Base-by-base conservation (phyloP, 2,329 filamentous ascomycete genomes). In the Penicillium janthinellum region DNA sequence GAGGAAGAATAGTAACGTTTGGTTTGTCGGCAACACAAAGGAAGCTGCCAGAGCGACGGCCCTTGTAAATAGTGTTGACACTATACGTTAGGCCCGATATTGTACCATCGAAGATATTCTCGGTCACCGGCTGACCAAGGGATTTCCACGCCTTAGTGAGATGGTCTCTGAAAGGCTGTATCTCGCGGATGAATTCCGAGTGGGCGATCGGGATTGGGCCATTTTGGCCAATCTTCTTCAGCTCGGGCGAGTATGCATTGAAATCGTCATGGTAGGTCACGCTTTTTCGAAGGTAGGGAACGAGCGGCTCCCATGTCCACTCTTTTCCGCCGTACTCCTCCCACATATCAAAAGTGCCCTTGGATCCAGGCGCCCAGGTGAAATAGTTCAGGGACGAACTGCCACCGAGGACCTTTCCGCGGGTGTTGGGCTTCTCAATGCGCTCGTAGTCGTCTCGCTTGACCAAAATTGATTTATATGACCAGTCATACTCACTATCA, bases 381-480 rank as follows among this genome's bases (percentile, higher is more conserved):
- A 84, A 87, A 70, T 88, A 89, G 74, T 89, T 89, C 52, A 86
- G 70, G 37, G 78, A 83, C 0, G 80, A 83, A 59, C 82, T 84
- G 15, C 86, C 86, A 37, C 86, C 86, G 0, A 88, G 82, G 1
- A 78, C 79, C 72, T 85, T 86, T 8, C 86, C 83, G 39, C 85
- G 80, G 10, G 85, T 86, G 68, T 88, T 87, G 47, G 84, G 85
- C 75, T 87, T 87, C 70, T 88, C 85, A 39, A 87, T 76, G 10
- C 86, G 83, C 54, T 82, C 82, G 67, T 87, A 88, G 66, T 88
- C 70, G 6, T 70, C 67, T n/a, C 70, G 69, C 52, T 86, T 80
- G 68, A 88, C 81, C 74, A 88, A 81, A 34, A 83, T 86, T 2
- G 83, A 84, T 75, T 88, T 87, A 73, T 86, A 88, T 0, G 77